These are phyloP conservation scores for Beta macrorhiza DNA, from an alignment of 179 eudicot species.

Conservation along the genomic window DNA sequence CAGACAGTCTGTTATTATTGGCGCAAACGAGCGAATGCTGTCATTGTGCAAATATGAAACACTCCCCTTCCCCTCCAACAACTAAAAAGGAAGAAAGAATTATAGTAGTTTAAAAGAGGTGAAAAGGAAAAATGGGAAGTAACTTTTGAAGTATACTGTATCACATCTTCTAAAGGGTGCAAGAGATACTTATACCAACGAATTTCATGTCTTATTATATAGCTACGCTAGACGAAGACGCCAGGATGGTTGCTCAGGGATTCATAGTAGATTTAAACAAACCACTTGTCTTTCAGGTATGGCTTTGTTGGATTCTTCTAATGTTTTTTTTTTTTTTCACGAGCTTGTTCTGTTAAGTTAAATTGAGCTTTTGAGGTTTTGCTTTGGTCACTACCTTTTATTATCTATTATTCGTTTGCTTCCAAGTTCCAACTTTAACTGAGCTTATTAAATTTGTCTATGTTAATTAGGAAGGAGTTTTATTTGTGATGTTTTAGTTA, in stretches of 20 bases:
- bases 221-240: not conserved
- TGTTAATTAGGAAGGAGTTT: not conserved
- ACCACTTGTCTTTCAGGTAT: conserved; percentile 30
- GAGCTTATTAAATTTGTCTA: not conserved
- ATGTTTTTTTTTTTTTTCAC: not conserved
- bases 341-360: not conserved
- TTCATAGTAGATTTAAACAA: conserved; percentile 27
- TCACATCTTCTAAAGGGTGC: not conserved
- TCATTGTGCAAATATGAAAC: not conserved
- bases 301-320: not conserved
- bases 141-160: not conserved
- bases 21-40: not conserved
- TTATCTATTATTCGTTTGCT: not conserved
- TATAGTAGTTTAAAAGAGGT: too few relatives aligned
- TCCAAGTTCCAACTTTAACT: too few relatives aligned
- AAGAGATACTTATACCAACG: not conserved
- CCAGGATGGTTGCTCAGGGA: conserved; percentile 26
- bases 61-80: not conserved
- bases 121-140: not conserved
- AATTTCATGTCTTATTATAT: not conserved
- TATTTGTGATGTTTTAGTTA: not conserved
- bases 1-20: not conserved
- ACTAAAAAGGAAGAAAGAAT: too few relatives aligned
- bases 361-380: not conserved
- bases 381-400: not conserved